phyloP scores from a whole-genome alignment of 2,329 filamentous ascomycete genomes.

The Ophiocordyceps camponoti-leonardi region DNA sequence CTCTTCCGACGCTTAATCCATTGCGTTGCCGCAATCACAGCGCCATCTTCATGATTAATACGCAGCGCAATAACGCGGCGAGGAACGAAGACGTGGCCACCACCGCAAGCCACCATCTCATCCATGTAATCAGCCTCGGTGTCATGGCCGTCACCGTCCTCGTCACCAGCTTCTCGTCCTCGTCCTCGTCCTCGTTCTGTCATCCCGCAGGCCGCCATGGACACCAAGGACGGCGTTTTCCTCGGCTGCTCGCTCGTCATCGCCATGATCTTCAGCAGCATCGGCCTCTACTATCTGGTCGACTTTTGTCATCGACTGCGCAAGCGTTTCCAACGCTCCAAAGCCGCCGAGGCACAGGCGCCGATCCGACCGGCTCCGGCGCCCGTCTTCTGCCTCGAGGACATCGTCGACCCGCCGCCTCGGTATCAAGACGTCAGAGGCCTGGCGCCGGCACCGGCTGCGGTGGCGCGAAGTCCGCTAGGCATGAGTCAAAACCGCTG shows the following conservation, averaged over 20 bases:
- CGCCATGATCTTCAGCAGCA: background rate
- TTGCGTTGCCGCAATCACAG: too few species aligned
- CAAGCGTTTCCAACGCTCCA: background rate
- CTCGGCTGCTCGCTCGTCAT: background rate
- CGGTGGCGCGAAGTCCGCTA: background rate
- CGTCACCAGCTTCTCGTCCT: background rate
- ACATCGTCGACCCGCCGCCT: background rate
- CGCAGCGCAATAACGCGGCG: background rate
- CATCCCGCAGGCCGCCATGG: background rate
- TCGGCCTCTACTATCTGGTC: background rate
- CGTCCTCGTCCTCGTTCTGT: background rate
- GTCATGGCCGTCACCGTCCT: background rate
- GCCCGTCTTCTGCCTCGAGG: background rate
- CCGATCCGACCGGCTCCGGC: background rate
- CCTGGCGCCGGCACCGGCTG: background rate
- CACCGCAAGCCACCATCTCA: background rate
- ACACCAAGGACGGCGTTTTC: background rate
- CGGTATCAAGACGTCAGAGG: background rate
- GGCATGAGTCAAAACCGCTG: background rate
- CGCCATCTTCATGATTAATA: background rate
- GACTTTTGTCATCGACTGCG: background rate
- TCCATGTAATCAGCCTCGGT: background rate
- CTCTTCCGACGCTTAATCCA: too few species aligned
- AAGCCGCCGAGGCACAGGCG: background rate
- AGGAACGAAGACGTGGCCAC: background rate